Evolutionary conservation across 2,329 filamentous ascomycete genomes (phyloP).

Genomic region (Pseudocercospora fuligena): DNA sequence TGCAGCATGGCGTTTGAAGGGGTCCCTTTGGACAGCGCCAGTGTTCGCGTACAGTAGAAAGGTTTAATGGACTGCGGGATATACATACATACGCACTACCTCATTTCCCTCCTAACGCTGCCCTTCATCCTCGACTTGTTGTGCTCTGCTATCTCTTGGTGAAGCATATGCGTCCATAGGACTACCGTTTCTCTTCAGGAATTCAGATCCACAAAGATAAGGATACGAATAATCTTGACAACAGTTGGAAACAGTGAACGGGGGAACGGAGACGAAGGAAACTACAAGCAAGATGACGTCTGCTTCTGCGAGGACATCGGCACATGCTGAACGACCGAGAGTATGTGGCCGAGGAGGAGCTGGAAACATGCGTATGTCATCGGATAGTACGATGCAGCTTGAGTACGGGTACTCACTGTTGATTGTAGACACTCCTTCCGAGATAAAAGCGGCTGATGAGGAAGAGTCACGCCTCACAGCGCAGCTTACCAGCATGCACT

Average conservation of each 20-base stretch:
- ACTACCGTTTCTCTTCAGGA: background rate
- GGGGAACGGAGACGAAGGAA: background rate
- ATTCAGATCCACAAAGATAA: background rate
- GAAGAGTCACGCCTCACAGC: slow-evolving; percentile 23
- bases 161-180: background rate
- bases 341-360: slow-evolving; percentile 29
- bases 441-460: slow-evolving; percentile 19
- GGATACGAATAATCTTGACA: background rate
- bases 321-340: slow-evolving; percentile 17
- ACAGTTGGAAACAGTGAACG: background rate
- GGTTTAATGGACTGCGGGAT: background rate
- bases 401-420: background rate
- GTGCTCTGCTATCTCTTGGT: background rate
- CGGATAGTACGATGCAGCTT: background rate
- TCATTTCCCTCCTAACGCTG: background rate
- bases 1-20: background rate
- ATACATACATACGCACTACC: background rate
- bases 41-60: background rate
- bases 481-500: slow-evolving; percentile 14
- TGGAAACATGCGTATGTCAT: slow-evolving; percentile 26
- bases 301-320: background rate
- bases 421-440: slow-evolving; percentile 15
- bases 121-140: background rate
- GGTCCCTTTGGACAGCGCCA: background rate
- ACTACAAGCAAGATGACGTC: background rate